These are phyloP conservation scores for Petunia secreta DNA, from an alignment of 257 asterid species.

Conservation along the genomic window DNA sequence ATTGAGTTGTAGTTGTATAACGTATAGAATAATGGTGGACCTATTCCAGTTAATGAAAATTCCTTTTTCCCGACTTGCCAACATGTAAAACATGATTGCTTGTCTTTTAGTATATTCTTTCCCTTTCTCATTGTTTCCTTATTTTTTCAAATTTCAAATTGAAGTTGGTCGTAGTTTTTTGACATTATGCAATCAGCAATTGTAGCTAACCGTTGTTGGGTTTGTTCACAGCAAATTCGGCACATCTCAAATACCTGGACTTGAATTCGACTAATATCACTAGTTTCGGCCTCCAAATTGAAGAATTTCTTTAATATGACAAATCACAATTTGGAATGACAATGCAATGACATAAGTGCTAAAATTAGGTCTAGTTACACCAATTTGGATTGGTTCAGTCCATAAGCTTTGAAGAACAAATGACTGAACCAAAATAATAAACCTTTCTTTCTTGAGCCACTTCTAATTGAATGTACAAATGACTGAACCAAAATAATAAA, in stretches of 20 bases:
- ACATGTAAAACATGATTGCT: slow-evolving; percentile 41
- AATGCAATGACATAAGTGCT: not conserved
- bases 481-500: too few species aligned
- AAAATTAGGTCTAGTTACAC: too few species aligned
- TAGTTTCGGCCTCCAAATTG: not conserved
- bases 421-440: too few species aligned
- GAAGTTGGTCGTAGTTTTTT: slow-evolving; percentile 29
- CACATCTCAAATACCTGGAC: not conserved
- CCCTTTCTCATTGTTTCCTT: not conserved
- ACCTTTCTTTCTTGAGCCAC: too few species aligned
- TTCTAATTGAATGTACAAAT: too few species aligned
- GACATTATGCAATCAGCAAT: not conserved
- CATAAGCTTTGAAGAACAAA: too few species aligned
- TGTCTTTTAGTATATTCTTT: not conserved
- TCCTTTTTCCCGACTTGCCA: slow-evolving; percentile 31
- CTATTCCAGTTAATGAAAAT: slow-evolving; percentile 22
- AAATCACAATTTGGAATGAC: not conserved
- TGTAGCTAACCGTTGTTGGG: slow-evolving; percentile 21
- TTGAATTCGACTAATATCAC: not conserved
- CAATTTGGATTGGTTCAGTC: too few species aligned
- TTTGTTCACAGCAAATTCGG: not conserved
- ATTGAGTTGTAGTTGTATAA: slow-evolving; percentile 46
- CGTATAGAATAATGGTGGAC: slow-evolving; percentile 21
- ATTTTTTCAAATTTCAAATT: slow-evolving; percentile 24
- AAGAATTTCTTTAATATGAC: not conserved